These are phyloP conservation scores for Pleochaeta shiraiana DNA, from an alignment of 2,329 filamentous ascomycete genomes.

Conservation along the genomic window DNA sequence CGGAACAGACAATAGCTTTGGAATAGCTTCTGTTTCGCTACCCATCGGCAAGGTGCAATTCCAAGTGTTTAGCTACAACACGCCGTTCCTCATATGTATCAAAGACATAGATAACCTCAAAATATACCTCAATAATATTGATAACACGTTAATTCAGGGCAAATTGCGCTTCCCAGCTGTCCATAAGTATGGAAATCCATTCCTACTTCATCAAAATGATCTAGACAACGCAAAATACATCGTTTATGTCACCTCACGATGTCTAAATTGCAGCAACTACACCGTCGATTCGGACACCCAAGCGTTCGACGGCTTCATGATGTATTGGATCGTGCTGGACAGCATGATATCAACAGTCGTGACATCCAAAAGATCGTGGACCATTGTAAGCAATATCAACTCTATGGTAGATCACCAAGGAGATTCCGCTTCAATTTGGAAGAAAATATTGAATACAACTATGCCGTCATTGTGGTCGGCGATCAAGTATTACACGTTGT, in stretches of 20 bases:
- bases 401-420: background rate
- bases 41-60: background rate
- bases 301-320: background rate
- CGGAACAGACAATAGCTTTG: background rate
- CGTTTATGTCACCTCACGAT: background rate
- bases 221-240: background rate
- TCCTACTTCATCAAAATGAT: too few species aligned
- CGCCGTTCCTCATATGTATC: background rate
- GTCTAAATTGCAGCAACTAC: background rate
- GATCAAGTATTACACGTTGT: slow-evolving; percentile 4
- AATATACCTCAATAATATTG: background rate
- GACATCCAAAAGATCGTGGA: background rate
- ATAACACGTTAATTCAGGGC: background rate
- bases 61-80: background rate
- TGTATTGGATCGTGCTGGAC: background rate
- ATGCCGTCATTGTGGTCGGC: background rate
- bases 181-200: background rate
- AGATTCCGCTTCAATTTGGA: background rate
- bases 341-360: background rate
- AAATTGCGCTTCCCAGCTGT: background rate
- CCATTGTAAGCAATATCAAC: background rate
- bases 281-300: background rate
- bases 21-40: background rate
- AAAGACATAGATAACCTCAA: background rate
- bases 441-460: background rate